A percentile compares a stretch with the other conserved stretches of the same genome.
These are phyloP conservation scores for Ascosphaera acerosa DNA, from an alignment of 2,329 filamentous ascomycete species.

Conservation along the genomic window DNA sequence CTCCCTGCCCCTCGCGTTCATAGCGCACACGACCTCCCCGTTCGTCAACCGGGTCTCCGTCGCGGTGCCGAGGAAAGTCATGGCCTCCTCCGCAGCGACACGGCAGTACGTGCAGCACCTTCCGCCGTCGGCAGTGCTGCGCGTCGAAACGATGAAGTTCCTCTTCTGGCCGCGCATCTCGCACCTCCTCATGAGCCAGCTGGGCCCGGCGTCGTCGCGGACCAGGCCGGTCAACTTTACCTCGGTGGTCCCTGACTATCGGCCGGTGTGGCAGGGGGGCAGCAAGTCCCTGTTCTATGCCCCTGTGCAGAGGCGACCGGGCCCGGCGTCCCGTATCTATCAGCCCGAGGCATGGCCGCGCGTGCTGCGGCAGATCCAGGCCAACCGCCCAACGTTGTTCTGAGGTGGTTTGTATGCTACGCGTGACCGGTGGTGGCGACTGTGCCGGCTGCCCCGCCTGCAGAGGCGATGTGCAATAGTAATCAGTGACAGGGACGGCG, in stretches of 20 bases:
- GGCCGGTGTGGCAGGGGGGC: slow-evolving; percentile 15
- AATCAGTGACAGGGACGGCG: no score
- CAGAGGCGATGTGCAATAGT: no score
- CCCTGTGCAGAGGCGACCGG: no score
- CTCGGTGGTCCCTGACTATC: slow-evolving; percentile 13
- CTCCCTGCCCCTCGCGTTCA: slow-evolving; percentile 36
- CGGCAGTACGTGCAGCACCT: slow-evolving; percentile 20
- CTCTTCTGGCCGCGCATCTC: slow-evolving; percentile 19
- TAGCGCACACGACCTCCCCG: slow-evolving; percentile 39
- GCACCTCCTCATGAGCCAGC: slow-evolving; percentile 18
- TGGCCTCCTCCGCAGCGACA: slow-evolving; percentile 27
- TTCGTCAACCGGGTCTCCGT: slow-evolving; percentile 51
- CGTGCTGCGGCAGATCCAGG: no score
- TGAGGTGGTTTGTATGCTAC: no score
- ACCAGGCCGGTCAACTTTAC: slow-evolving; percentile 19
- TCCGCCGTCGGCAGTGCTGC: slow-evolving; percentile 19
- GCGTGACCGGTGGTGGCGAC: no score
- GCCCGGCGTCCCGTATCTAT: no score
- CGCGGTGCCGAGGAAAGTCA: slow-evolving; percentile 38
- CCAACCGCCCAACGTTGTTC: no score
- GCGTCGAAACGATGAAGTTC: slow-evolving; percentile 21
- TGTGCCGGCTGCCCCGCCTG: no score
- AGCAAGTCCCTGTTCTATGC: slow-evolving; percentile 17
- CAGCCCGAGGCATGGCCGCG: no score
- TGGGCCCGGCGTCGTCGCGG: slow-evolving; percentile 13